Percentiles rank a stretch among this genome's conserved stretches.
These are phyloP conservation scores for Diaporthe nobilis DNA, from an alignment of 2,329 filamentous ascomycete species.

Conservation along the genomic window DNA sequence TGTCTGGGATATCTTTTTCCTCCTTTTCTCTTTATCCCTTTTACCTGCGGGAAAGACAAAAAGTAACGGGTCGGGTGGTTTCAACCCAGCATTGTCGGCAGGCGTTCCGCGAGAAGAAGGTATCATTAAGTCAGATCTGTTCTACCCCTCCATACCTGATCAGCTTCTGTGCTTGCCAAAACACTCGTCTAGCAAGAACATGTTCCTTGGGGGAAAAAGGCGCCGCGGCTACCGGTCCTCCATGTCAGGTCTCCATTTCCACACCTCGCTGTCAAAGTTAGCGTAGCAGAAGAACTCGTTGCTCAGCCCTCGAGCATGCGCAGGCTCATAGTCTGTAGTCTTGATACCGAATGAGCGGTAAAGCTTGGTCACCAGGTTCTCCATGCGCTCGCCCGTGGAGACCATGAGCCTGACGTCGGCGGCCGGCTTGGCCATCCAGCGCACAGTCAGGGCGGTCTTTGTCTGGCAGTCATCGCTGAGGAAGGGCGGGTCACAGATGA, in stretches of 20 bases:
- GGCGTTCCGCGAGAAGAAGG: slow-evolving; percentile 29
- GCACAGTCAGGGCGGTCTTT: slow-evolving; percentile 81
- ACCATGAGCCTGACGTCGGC: slow-evolving; percentile 65
- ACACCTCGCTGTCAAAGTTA: slow-evolving; percentile 77
- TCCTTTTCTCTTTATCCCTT: not conserved
- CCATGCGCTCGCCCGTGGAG: slow-evolving; percentile 86
- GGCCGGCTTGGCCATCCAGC: slow-evolving; percentile 74
- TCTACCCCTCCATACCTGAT: slow-evolving; percentile 18
- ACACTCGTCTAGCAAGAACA: not conserved
- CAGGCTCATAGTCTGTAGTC: slow-evolving; percentile 78
- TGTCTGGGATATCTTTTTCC: slow-evolving; percentile 6
- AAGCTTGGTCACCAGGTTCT: slow-evolving; percentile 73
- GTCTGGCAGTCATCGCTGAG: slow-evolving; percentile 86
- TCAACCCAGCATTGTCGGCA: slow-evolving; percentile 20
- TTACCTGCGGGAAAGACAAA: slow-evolving; percentile 19
- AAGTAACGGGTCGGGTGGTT: not conserved
- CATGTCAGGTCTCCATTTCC: slow-evolving; percentile 58
- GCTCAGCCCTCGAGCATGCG: slow-evolving; percentile 80
- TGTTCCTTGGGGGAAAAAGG: too few species aligned
- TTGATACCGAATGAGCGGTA: slow-evolving; percentile 74
- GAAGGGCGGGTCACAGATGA: slow-evolving; percentile 85
- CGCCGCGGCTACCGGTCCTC: slow-evolving; percentile 24
- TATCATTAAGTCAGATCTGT: slow-evolving; percentile 8
- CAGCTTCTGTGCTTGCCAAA: not conserved
- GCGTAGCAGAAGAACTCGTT: slow-evolving; percentile 88